Percentiles rank a stretch among this genome's conserved stretches.
Conservation (phyloP, 2,329 filamentous ascomycete species). For the Fusarium sp. region DNA sequence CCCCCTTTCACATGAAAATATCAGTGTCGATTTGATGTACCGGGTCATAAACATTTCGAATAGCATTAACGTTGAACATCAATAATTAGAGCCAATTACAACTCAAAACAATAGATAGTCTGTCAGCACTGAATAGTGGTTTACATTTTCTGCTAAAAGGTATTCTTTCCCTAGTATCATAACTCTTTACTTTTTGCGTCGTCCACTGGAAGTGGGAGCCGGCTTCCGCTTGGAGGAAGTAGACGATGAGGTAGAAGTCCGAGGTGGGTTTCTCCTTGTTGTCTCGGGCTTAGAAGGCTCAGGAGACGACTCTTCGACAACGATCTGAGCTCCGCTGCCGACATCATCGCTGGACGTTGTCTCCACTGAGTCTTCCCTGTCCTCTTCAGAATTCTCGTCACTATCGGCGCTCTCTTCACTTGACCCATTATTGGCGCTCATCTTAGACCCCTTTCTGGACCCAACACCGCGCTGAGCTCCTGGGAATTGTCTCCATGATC, state of each 20-base stretch:
- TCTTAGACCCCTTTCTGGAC: slow-evolving; percentile 48
- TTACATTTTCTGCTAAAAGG: slow-evolving; percentile 9
- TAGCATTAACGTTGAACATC: not conserved
- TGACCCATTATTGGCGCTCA: slow-evolving; percentile 51
- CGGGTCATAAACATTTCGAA: not conserved
- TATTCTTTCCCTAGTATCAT: slow-evolving; percentile 28
- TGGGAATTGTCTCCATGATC: slow-evolving; percentile 55
- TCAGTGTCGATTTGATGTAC: not conserved
- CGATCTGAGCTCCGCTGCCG: slow-evolving; percentile 53
- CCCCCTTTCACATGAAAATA: slow-evolving; percentile 31
- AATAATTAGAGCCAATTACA: slow-evolving; percentile 15
- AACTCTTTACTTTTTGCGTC: slow-evolving; percentile 53
- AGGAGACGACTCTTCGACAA: slow-evolving; percentile 51
- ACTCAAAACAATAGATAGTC: slow-evolving; percentile 26
- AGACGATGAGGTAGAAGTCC: slow-evolving; percentile 46
- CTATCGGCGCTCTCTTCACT: slow-evolving; percentile 53
- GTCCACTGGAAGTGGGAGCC: slow-evolving; percentile 45
- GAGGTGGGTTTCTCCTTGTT: slow-evolving; percentile 56
- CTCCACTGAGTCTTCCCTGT: slow-evolving; percentile 48
- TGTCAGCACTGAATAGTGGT: slow-evolving; percentile 30
- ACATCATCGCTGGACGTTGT: slow-evolving; percentile 55
- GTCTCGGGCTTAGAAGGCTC: slow-evolving; percentile 46
- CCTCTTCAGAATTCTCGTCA: slow-evolving; percentile 45
- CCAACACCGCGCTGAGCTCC: slow-evolving; percentile 49
- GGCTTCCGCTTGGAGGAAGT: slow-evolving; percentile 57